These are phyloP conservation scores for Peltaster fructicola DNA, from an alignment of 2,329 filamentous ascomycete genomes.

Conservation along the genomic window DNA sequence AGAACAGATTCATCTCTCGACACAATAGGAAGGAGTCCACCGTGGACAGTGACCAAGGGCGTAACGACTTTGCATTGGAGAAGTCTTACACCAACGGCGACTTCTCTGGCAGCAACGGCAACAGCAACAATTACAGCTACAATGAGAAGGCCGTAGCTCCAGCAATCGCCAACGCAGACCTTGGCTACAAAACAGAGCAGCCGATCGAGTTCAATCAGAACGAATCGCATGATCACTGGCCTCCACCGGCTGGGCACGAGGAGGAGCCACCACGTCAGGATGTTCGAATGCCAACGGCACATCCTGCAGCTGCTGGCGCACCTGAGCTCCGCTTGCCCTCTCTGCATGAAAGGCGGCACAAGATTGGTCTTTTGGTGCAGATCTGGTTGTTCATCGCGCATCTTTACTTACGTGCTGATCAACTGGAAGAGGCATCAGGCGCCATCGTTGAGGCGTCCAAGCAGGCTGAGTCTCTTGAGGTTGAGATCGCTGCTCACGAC, in stretches of 20 bases:
- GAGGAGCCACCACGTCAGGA: conserved; percentile 27
- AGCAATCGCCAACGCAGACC: conserved; percentile 5
- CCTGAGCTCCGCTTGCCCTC: conserved; percentile 32
- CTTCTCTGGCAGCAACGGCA: conserved; percentile 2
- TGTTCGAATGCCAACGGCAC: conserved; percentile 23
- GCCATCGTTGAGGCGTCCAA: conserved; percentile 69
- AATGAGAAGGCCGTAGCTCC: too few species aligned
- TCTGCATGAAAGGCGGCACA: conserved; percentile 36
- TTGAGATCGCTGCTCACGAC: conserved; percentile 43
- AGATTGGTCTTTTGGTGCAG: conserved; percentile 45
- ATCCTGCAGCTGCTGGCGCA: conserved; percentile 19
- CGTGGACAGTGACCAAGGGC: too few species aligned
- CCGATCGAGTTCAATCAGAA: conserved; percentile 26
- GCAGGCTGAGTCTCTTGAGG: conserved; percentile 54
- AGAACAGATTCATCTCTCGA: too few species aligned
- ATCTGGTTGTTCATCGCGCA: conserved; percentile 85
- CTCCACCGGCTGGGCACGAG: conserved; percentile 22
- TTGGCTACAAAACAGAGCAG: conserved; percentile 17
- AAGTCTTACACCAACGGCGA: too few species aligned
- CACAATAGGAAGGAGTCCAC: too few species aligned
- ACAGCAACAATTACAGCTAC: conserved; percentile 2
- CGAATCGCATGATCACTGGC: conserved; percentile 16
- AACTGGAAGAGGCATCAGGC: conserved; percentile 63
- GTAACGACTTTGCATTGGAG: too few species aligned
- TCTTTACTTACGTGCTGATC: conserved; percentile 66